Percentiles rank a stretch among this genome's conserved stretches.
Evolutionary conservation across 2,329 filamentous ascomycete genomes (phyloP).

Genomic region (Diaporthe sp.): DNA sequence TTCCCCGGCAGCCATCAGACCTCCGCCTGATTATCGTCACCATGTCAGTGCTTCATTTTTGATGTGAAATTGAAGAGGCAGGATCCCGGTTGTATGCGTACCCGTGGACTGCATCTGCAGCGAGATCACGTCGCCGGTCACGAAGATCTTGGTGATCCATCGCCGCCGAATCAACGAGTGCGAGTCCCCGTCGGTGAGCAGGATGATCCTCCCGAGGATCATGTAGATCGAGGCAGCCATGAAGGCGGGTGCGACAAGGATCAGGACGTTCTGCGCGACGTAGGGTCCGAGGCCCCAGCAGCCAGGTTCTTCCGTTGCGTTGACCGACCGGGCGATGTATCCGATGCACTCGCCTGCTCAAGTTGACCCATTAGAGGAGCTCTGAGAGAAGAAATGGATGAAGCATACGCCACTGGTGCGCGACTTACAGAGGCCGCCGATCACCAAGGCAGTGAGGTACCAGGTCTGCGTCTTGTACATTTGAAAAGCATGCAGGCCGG

Average conservation of each 20-base stretch:
- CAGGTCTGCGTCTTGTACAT: neutral
- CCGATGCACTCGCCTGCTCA: constrained; percentile 65
- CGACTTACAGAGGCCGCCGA: neutral
- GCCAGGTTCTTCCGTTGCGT: constrained; percentile 56
- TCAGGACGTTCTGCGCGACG: constrained; percentile 56
- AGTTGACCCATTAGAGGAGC: neutral
- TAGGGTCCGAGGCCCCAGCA: constrained; percentile 53
- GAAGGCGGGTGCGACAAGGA: constrained; percentile 58
- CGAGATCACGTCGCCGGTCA: constrained; percentile 62
- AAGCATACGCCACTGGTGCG: neutral
- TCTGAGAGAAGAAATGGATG: neutral
- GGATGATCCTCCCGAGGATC: constrained; percentile 58
- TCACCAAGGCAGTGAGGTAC: neutral
- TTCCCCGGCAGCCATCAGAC: constrained; percentile 53
- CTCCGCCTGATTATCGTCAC: constrained; percentile 52
- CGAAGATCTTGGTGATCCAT: constrained; percentile 66
- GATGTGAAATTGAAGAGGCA: too few species aligned
- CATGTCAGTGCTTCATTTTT: neutral
- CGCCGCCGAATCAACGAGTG: constrained; percentile 57
- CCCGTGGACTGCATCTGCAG: constrained; percentile 62
- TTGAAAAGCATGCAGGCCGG: neutral
- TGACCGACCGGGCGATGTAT: constrained; percentile 64
- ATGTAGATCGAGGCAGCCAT: constrained; percentile 63
- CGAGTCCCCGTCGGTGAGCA: constrained; percentile 54
- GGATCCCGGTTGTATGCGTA: constrained; percentile 42